phyloP scores from a whole-genome alignment of 2,329 filamentous ascomycete species.

The Chrysoporthe deuterocubensis region DNA sequence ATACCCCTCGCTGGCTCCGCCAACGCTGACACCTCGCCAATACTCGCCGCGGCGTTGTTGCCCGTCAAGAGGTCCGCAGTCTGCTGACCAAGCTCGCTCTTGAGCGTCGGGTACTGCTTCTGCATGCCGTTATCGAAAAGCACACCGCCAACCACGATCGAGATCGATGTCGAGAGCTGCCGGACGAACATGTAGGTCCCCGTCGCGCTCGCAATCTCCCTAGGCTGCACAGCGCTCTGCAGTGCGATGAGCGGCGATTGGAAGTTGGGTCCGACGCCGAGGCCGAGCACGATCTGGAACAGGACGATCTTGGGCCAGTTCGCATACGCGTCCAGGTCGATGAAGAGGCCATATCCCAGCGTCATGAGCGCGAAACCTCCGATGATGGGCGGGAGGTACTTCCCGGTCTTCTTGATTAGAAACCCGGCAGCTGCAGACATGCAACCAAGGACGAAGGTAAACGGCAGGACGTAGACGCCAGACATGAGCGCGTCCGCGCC shows the following conservation, averaged over 20 bases:
- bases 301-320: conserved; percentile 53
- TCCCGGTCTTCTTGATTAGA: conserved; percentile 57
- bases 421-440: conserved; percentile 47
- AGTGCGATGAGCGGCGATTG: conserved; percentile 66
- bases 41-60: conserved; percentile 63
- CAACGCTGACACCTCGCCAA: conserved; percentile 59
- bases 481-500: conserved; percentile 64
- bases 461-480: conserved; percentile 64
- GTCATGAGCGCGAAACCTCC: conserved; percentile 58
- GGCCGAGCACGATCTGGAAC: conserved; percentile 63
- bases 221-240: conserved; percentile 62
- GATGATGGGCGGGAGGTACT: conserved; percentile 60
- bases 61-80: conserved; percentile 59
- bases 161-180: conserved; percentile 60
- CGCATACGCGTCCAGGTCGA: conserved; percentile 56
- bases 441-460: conserved; percentile 54
- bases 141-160: conserved; percentile 59
- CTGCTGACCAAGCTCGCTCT: conserved; percentile 39
- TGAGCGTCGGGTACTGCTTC: conserved; percentile 37
- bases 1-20: conserved; percentile 47
- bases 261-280: conserved; percentile 66
- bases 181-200: conserved; percentile 65
- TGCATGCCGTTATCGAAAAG: conserved; percentile 48
- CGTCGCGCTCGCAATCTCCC: conserved; percentile 66
- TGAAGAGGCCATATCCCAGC: conserved; percentile 61